Conservation (phyloP, 169 alveolate genomes). For the Cryptosporidium ryanae region DNA sequence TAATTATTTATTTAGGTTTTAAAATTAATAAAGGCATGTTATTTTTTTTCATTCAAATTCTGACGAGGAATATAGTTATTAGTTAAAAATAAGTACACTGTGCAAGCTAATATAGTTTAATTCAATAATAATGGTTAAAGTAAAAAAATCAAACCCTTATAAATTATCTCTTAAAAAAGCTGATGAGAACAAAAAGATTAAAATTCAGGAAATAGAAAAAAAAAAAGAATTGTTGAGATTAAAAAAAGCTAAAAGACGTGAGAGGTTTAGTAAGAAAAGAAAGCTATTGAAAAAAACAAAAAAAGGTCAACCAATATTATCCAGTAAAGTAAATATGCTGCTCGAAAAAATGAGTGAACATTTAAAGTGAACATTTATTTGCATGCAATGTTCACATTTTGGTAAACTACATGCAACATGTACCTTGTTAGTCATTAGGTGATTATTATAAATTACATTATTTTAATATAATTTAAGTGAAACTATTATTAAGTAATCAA, state of each 20-base stretch:
- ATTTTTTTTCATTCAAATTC: too few relatives aligned
- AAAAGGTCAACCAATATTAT: slow-evolving; percentile 63
- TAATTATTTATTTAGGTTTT: too few relatives aligned
- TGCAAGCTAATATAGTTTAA: too few relatives aligned
- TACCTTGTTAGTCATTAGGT: slow-evolving; percentile 33
- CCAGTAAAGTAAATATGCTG: slow-evolving; percentile 40
- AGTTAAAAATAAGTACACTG: too few relatives aligned
- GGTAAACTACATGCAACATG: slow-evolving; percentile 11
- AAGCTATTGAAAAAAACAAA: slow-evolving; percentile 46
- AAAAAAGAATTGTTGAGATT: slow-evolving; percentile 15
- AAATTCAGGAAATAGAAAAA: neutral
- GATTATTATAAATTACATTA: neutral
- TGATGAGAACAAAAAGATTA: slow-evolving; percentile 5
- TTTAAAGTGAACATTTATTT: slow-evolving; percentile 43
- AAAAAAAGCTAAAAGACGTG: slow-evolving; percentile 69
- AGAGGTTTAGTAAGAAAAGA: slow-evolving; percentile 63
- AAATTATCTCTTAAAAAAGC: slow-evolving; percentile 51
- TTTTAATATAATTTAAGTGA: too few relatives aligned
- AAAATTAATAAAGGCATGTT: too few relatives aligned
- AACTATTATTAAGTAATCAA: too few relatives aligned
- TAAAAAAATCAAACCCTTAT: slow-evolving; percentile 45
- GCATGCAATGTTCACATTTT: neutral
- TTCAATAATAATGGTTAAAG: neutral
- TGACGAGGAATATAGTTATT: too few relatives aligned
- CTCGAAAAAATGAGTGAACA: slow-evolving; percentile 62